Evolutionary conservation across 176 grass and related monocot genomes (phyloP), one percentile per base, ranked within the genome.

Genomic region (Musa beccarii): DNA sequence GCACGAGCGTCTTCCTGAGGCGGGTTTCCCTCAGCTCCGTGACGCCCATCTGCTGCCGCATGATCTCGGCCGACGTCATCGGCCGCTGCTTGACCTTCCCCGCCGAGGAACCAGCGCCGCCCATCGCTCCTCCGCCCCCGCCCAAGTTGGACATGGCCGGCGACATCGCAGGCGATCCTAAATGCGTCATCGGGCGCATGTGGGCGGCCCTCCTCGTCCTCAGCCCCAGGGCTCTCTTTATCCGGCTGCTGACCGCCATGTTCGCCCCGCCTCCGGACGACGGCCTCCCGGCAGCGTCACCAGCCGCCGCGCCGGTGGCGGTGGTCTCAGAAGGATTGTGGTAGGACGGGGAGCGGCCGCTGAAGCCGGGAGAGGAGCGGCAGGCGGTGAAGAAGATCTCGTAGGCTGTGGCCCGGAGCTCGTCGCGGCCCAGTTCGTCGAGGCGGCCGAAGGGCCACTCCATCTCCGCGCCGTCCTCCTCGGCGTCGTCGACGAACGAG

Each of bases 21-120:
- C 90, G 86, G 63, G 71, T 80, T 75, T 98, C 90, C 22, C 84
- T 93, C 59, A 85, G 82, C 8, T 98, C 90, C 9, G 90, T 88
- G 20, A 98, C 88, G 21, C 86, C 71, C 90, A 98, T 93, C 72
- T 93, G 95, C 76, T 87, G 90, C 73, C 90, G 84, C 88, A 93
- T 98, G 34, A 98, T 98, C 86, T 91, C 95, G 21, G 88, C 88
- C n/a, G 90, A 91, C 0, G 95, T 98, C 95, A 98, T 91, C 10
- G 84, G 90, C 54, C 90, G 83, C 34, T 84, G 83, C 53, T 80
- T 85, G 16, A 68, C 49, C 57, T 87, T 87, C 54, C 87, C 83
- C 13, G 86, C 83, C 2, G 89, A 92, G 2, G 52, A 54, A 21
- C 80, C 54, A 24, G 65, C 66, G 24, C 70, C 13, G 23, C 61